phyloP scores from a whole-genome alignment of 345 rosid genomes.

The Eucalyptus polyanthemos region DNA sequence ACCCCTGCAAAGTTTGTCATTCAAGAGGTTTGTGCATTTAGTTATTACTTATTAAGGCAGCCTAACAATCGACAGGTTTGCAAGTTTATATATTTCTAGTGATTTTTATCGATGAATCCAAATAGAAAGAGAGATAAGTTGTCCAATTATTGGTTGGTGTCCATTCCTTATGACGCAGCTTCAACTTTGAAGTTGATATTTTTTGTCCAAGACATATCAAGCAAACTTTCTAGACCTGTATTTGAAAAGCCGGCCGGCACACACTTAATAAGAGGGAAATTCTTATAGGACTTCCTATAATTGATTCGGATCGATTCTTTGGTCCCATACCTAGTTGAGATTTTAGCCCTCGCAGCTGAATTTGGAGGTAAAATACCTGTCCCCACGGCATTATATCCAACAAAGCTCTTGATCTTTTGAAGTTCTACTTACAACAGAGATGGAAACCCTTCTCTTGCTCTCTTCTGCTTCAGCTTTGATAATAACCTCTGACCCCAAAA shows the following conservation, averaged over 20 bases:
- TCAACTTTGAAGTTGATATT: background rate
- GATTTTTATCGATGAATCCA: background rate
- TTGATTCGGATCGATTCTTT: background rate
- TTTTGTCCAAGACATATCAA: background rate
- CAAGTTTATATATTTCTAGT: background rate
- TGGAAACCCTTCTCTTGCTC: background rate
- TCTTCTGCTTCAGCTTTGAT: background rate
- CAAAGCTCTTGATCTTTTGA: background rate
- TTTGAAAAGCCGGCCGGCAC: background rate
- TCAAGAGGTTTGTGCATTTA: background rate
- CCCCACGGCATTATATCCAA: background rate
- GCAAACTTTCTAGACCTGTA: background rate
- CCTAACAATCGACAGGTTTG: background rate
- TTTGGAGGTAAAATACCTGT: background rate
- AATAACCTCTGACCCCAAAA: background rate
- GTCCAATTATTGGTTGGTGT: background rate
- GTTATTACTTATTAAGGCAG: background rate
- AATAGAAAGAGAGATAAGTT: background rate
- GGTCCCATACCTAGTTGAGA: background rate
- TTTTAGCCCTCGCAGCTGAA: background rate
- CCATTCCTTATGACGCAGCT: background rate
- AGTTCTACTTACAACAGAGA: background rate
- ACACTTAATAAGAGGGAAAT: background rate
- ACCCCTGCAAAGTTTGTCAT: background rate
- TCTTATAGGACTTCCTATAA: background rate